Evolutionary conservation across 306 rosid species (phyloP).

Genomic region (Medicago arabica): DNA sequence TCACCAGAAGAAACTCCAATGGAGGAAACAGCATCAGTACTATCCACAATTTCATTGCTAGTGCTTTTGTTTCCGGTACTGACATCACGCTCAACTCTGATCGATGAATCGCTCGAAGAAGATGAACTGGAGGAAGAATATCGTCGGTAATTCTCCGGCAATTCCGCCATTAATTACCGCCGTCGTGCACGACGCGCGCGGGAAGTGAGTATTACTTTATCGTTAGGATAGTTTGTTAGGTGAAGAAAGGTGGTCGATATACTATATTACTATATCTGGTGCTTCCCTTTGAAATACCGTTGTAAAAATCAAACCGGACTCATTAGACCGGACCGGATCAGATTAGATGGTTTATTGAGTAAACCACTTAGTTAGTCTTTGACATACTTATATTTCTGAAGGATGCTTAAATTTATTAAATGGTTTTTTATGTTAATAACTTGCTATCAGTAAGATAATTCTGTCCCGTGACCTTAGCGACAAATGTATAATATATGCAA

Average conservation of each 20-base stretch:
- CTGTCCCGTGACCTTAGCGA: no score
- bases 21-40: constrained; percentile 26
- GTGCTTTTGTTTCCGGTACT: constrained; percentile 41
- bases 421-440: no score
- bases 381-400: no score
- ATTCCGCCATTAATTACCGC: constrained; percentile 65
- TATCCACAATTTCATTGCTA: constrained; percentile 45
- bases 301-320: neutral
- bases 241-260: neutral
- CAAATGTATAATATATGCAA: no score
- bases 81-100: constrained; percentile 35
- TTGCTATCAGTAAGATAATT: no score
- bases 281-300: no score
- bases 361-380: no score
- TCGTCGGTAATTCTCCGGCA: constrained; percentile 50
- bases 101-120: constrained; percentile 52
- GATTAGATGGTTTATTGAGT: no score
- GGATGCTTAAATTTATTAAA: no score
- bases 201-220: no score
- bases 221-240: neutral
- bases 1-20: constrained; percentile 43
- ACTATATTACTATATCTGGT: neutral
- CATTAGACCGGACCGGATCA: neutral
- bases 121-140: constrained; percentile 45
- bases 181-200: constrained; percentile 35